A percentile compares a stretch with the other conserved stretches of the same genome.
Evolutionary conservation across 495 filamentous ascomycete genomes (phyloP).

Genomic region (Chaetomium cochliodes): DNA sequence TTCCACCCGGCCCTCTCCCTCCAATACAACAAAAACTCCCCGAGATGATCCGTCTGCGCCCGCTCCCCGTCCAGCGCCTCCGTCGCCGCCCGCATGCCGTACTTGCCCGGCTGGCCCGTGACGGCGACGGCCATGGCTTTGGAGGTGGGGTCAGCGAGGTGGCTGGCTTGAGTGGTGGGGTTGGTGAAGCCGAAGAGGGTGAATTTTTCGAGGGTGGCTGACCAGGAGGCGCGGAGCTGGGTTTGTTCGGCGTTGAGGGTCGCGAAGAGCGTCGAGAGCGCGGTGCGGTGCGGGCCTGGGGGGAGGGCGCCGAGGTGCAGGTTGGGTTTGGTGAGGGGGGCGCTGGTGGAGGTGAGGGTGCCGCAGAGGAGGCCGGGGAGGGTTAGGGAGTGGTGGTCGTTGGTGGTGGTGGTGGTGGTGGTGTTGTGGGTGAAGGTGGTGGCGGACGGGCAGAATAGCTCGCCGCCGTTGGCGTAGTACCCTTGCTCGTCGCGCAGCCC

Average conservation of each 20-base stretch:
- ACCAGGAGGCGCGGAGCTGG: conserved; percentile 6
- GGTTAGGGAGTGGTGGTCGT: neutral
- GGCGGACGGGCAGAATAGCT: neutral
- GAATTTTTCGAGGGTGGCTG: conserved; percentile 5
- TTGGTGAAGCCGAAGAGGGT: conserved; percentile 7
- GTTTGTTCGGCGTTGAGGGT: neutral
- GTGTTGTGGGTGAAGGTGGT: neutral
- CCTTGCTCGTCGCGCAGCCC: conserved; percentile 2
- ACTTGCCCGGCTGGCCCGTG: neutral
- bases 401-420: neutral
- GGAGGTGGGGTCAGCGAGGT: no score
- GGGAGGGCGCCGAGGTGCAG: neutral
- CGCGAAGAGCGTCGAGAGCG: neutral
- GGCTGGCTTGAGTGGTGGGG: neutral
- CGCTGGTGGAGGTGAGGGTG: conserved; percentile 5
- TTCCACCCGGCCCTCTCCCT: neutral
- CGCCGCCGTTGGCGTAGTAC: conserved; percentile 6
- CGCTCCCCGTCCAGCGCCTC: conserved; percentile 1
- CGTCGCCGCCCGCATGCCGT: neutral
- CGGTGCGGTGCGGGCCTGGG: neutral
- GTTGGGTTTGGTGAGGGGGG: neutral
- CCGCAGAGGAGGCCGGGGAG: conserved; percentile 4
- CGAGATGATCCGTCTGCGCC: conserved; percentile 4
- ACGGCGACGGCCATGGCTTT: neutral
- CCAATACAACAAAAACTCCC: conserved; percentile 8